Base-by-base conservation (phyloP, 1,139 yeast genomes). In the Kodamaea ohmeri region DNA sequence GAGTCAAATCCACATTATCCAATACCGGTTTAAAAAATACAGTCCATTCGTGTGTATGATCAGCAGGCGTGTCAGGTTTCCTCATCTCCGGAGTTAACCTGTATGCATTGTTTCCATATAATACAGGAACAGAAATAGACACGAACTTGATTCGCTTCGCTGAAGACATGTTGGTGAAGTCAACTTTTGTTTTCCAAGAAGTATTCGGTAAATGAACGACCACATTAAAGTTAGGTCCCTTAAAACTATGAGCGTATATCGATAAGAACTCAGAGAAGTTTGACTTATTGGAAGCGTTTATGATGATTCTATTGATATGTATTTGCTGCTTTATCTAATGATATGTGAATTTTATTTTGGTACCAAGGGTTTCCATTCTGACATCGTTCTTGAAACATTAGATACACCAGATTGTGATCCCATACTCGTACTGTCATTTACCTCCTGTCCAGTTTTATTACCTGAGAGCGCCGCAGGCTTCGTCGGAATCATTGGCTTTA, bases 1-100 rank as follows among this genome's bases (percentile, higher is more conserved):
- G 85, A 2, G 95, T 79, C 32, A 92, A 63, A 53, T 92, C 97
- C 20, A 69, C 55, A 49, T 85, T 85, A 32, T 83, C 83, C 34
- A 82, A 67, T 1, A 92, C 95, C 22, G 95, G 97, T 42, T 83
- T 76, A 28, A 92, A 81, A 52, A 90, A 92, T 7, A 94, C 87
- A 1, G 97, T 90, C 99, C 99, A 92, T 41, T 78, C 73, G 59
- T 92, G 99, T 1, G 98, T 88, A 55, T 92, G 98, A 51, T 90
- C 97, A 0, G 73, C 71, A 2, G 96, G 95, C 1, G 95, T 85
- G 36, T 75, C 75, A 19, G 78, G 76, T 6, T 89, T 87, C 36
- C 78, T 65, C 37, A 67, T 71, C 22, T 74, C 81, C 6, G 74
- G 75, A 4, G 80, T 76, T 39, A 89, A 65, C 36, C 89, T 89